Evolutionary conservation across 305 asterid species (phyloP).

Genomic region (Fraxinus sp.): DNA sequence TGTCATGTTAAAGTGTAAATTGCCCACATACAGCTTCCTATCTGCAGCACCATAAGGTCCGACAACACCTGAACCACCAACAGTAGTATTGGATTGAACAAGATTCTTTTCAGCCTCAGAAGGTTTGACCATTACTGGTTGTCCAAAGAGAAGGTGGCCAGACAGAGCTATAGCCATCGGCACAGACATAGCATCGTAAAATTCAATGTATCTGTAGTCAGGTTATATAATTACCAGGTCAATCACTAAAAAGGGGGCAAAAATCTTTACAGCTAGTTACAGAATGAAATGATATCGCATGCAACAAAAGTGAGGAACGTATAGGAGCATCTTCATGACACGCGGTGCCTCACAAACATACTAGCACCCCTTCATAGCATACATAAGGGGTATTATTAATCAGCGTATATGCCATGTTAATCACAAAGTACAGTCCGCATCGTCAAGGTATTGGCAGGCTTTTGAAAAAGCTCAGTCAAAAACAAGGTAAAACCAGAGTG

Average conservation of each 20-base stretch:
- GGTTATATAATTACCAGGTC: neutral
- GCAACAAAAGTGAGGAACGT: neutral
- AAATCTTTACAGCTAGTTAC: neutral
- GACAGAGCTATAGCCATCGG: conserved; percentile 97
- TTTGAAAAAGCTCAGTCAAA: neutral
- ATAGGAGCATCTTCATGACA: neutral
- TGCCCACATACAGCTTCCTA: conserved; percentile 88
- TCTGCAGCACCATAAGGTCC: conserved; percentile 94
- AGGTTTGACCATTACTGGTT: conserved; percentile 97
- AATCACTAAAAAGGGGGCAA: neutral
- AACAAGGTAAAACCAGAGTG: neutral
- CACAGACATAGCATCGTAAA: conserved; percentile 91
- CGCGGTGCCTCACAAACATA: neutral
- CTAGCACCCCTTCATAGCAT: neutral
- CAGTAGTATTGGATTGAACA: conserved; percentile 76
- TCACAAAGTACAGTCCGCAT: neutral
- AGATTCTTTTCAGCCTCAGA: conserved; percentile 99
- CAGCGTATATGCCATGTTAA: neutral
- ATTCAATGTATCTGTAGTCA: conserved; percentile 81
- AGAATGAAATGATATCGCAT: neutral
- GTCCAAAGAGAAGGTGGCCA: conserved; percentile 90
- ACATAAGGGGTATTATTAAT: neutral
- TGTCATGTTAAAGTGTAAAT: conserved; percentile 91
- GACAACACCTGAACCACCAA: conserved; percentile 64
- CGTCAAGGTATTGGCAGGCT: neutral